Percentiles rank a stretch among this genome's conserved stretches.
Conservation (phyloP, 75 land plant genomes). For the Picea glauca region DNA sequence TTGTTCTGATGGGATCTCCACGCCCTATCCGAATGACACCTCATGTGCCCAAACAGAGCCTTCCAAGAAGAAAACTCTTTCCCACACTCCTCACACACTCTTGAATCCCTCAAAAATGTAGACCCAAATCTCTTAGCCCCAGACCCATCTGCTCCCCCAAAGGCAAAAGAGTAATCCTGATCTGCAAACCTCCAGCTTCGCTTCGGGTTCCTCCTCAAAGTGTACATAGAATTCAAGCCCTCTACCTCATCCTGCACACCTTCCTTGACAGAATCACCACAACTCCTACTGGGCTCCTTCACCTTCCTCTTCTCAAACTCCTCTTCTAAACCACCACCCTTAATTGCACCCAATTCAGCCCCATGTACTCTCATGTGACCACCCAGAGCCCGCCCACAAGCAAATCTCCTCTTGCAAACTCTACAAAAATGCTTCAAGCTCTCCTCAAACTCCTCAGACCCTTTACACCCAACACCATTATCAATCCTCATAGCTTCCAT, state of each 20-base stretch:
- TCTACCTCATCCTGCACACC: not conserved
- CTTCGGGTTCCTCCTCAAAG: constrained; percentile 36
- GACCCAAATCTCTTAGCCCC: not conserved
- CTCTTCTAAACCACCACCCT: no score
- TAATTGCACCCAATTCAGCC: constrained; percentile 12
- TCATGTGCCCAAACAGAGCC: constrained; percentile 62
- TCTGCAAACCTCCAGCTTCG: constrained; percentile 22
- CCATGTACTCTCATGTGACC: constrained; percentile 84
- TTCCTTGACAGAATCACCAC: not conserved
- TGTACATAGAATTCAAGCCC: constrained; percentile 22
- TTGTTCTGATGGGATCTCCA: no score
- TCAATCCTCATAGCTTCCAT: no score
- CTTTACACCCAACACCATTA: no score
- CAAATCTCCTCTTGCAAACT: constrained; percentile 59
- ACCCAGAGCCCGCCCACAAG: constrained; percentile 64
- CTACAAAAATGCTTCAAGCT: constrained; percentile 41
- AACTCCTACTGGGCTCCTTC: no score
- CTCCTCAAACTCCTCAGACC: not conserved
- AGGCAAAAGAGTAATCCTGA: not conserved
- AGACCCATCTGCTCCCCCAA: not conserved
- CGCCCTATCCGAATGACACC: constrained; percentile 23
- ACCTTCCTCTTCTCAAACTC: no score
- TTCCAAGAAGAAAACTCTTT: constrained; percentile 45
- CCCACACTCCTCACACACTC: constrained; percentile 45
- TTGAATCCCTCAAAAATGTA: not conserved